A percentile compares a stretch with the other conserved stretches of the same genome.
phyloP scores from a whole-genome alignment of 139 green algal genomes.

The Astrephomene gubernaculifera region DNA sequence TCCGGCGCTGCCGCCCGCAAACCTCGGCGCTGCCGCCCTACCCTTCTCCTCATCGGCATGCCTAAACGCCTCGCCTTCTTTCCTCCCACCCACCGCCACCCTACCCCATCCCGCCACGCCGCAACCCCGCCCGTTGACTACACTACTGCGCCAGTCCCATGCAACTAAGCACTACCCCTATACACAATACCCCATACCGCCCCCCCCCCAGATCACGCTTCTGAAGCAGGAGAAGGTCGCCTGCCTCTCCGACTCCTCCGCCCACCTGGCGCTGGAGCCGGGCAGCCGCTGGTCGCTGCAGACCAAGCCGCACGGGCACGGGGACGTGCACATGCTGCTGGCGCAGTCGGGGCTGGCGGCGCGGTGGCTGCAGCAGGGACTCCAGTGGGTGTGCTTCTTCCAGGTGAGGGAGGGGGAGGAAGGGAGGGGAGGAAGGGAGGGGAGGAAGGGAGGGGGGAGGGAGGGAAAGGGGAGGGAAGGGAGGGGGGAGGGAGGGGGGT shows the following conservation, averaged over 20 bases:
- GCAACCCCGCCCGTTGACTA: too few species aligned
- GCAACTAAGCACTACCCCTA: too few species aligned
- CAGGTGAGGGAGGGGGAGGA: slow-evolving; percentile 58
- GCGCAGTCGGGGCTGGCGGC: slow-evolving; percentile 80
- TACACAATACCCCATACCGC: not conserved
- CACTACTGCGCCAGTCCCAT: too few species aligned
- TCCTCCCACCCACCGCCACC: too few species aligned
- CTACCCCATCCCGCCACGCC: too few species aligned
- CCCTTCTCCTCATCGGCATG: too few species aligned
- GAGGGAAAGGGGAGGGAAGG: not conserved
- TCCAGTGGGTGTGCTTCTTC: slow-evolving; percentile 98
- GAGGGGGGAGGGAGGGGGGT: not conserved
- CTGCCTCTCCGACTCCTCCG: slow-evolving; percentile 93
- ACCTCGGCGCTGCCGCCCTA: too few species aligned
- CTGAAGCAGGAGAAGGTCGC: slow-evolving; percentile 99
- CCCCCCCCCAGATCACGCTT: slow-evolving; percentile 77
- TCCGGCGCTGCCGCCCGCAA: too few species aligned
- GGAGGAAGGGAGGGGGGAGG: not conserved
- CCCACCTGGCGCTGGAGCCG: slow-evolving; percentile 84
- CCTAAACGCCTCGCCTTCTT: too few species aligned
- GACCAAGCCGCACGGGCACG: slow-evolving; percentile 99
- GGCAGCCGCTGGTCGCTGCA: slow-evolving; percentile 78
- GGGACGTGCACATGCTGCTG: slow-evolving; percentile 97
- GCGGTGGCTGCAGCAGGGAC: slow-evolving; percentile 76
- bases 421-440: not conserved